phyloP scores from a whole-genome alignment of 2,329 filamentous ascomycete species.

The Alternaria sp. region DNA sequence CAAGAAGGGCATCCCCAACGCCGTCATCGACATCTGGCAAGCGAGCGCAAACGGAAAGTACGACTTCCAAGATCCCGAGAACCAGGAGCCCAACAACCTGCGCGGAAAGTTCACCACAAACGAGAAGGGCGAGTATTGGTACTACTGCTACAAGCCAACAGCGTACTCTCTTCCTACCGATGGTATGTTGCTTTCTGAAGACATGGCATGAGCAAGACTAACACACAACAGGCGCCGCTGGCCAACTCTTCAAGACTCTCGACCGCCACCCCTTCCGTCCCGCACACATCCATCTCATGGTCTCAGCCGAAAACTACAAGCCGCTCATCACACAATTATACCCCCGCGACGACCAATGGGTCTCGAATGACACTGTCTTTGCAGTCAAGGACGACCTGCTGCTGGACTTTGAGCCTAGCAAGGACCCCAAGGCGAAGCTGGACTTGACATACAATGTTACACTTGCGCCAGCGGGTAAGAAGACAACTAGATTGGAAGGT shows the following conservation, averaged over 20 bases:
- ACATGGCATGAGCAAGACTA: not conserved
- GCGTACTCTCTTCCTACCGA: conserved; percentile 74
- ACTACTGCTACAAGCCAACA: conserved; percentile 78
- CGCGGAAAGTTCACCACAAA: conserved; percentile 77
- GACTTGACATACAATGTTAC: conserved; percentile 69
- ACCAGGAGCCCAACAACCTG: conserved; percentile 75
- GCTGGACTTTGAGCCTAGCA: conserved; percentile 62
- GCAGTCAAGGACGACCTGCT: conserved; percentile 67
- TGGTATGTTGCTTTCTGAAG: conserved; percentile 45
- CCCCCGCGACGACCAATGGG: conserved; percentile 64
- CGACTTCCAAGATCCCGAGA: conserved; percentile 76
- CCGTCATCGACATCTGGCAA: conserved; percentile 81
- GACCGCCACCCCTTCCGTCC: conserved; percentile 67
- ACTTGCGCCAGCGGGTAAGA: conserved; percentile 54
- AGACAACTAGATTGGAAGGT: conserved; percentile 40
- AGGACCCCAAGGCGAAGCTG: conserved; percentile 61
- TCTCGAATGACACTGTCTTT: conserved; percentile 66
- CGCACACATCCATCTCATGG: conserved; percentile 67
- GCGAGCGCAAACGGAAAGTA: conserved; percentile 77
- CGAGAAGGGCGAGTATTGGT: conserved; percentile 72
- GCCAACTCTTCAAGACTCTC: conserved; percentile 59
- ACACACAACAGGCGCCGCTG: conserved; percentile 54
- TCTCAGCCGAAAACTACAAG: conserved; percentile 62
- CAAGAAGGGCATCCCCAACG: conserved; percentile 69
- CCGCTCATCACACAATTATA: conserved; percentile 65